Evolutionary conservation across 148 eudicot species (phyloP), one percentile per base, ranked within the genome.

Genomic region (Chenopodium suecicum): DNA sequence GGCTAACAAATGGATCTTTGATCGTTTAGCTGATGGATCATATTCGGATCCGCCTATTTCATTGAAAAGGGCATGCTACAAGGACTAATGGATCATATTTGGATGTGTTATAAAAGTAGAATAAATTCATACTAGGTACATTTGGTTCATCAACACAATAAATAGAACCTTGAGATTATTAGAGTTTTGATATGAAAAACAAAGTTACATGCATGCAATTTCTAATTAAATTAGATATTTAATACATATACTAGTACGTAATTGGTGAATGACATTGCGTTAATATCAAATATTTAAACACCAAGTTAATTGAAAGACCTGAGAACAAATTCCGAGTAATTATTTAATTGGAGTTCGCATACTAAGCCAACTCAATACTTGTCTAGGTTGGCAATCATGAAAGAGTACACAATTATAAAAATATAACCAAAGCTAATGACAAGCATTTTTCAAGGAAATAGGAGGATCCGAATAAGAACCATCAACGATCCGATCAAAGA

Each of bases 401-500:
- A 50, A 10, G 14, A 9, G 54, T 50, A 50, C 19, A 64, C 68
- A 10, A 23, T 41, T 41, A 7, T 41, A 41, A 34, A 4, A 3
- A 46, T 44, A 4, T 19, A 31, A 34, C 11, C 7, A 81, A 82
- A 29, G 74, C 60, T 75, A 80, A 52, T 88, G 86, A 69, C 97
- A 94, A 74, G 97, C 97, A 84, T 80, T 80, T 16, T 78, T 83
- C 72, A 92, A 80, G 2, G 93, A 83, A 70, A 76, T 69, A 23
- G 92, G 97, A 60, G 98, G 97, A 76, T 94, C 93, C 3, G 98
- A 94, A 75, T 78, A 92, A 0, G 89, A 88, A 0, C 98, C 98
- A 48, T 90, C 78, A 0, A 90, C 90, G 67, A 94, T 91, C 68
- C 86, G 89, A 78, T 90, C 78, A 78, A 90, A 90, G 48, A 94